Conservation (phyloP, 805 yeast species). For the Metschnikowia proteae region DNA sequence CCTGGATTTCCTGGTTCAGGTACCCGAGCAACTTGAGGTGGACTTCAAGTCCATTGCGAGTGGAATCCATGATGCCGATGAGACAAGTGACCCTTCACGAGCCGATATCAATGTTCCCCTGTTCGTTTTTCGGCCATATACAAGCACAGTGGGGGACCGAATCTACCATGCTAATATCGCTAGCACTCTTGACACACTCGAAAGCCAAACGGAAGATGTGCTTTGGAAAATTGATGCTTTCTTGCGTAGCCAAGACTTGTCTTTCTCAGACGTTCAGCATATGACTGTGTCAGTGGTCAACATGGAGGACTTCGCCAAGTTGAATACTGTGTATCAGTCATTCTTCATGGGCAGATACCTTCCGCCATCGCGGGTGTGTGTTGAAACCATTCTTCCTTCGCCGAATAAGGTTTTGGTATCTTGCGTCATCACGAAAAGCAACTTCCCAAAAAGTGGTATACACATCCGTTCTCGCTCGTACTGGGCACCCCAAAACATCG, state of each 20-base stretch:
- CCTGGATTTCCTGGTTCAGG: neutral
- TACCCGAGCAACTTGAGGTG: conserved; percentile 10
- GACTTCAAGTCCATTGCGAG: conserved; percentile 4
- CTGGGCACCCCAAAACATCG: conserved; percentile 99
- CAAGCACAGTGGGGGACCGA: conserved; percentile 10
- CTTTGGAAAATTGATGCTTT: conserved; percentile 41
- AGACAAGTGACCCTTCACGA: neutral
- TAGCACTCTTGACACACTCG: conserved; percentile 15
- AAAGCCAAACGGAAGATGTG: conserved; percentile 46
- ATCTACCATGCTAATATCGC: conserved; percentile 31
- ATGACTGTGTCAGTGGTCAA: conserved; percentile 57
- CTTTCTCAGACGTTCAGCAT: conserved; percentile 50
- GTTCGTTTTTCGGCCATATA: neutral
- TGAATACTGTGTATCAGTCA: conserved; percentile 58
- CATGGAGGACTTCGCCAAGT: conserved; percentile 59
- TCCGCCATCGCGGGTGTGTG: conserved; percentile 90
- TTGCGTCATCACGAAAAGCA: conserved; percentile 41
- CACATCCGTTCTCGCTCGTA: conserved; percentile 92
- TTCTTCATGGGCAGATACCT: conserved; percentile 52
- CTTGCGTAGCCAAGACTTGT: conserved; percentile 27
- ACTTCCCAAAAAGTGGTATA: conserved; percentile 53
- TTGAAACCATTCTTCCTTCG: conserved; percentile 52
- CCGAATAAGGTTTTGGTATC: conserved; percentile 53
- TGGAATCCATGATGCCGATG: neutral
- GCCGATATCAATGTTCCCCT: neutral